phyloP scores from a whole-genome alignment of 2,329 filamentous ascomycete genomes.

The Trichoderma sp. region DNA sequence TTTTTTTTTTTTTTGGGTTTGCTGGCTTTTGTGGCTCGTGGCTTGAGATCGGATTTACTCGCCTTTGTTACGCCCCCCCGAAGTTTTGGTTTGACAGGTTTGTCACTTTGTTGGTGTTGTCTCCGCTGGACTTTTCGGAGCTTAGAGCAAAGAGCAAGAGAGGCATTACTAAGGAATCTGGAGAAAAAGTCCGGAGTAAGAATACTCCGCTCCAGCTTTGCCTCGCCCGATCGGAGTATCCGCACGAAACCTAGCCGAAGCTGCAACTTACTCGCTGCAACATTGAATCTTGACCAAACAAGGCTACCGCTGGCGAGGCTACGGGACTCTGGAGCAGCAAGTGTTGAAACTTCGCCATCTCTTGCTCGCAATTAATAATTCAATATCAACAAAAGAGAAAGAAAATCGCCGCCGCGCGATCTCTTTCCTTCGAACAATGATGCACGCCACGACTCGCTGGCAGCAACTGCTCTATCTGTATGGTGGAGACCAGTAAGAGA shows the following conservation, averaged over 20 bases:
- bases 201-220: background rate
- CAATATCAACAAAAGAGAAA: background rate
- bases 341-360: background rate
- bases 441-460: background rate
- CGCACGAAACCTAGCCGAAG: background rate
- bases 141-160: background rate
- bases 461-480: slow-evolving; percentile 36
- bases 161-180: background rate
- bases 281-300: background rate
- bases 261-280: background rate
- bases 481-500: slow-evolving; percentile 40
- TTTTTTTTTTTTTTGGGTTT: background rate
- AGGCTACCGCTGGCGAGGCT: slow-evolving; percentile 11
- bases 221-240: slow-evolving; percentile 5
- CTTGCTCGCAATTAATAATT: background rate
- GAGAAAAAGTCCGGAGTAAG: background rate
- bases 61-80: background rate
- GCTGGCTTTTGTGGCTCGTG: background rate
- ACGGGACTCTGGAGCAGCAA: background rate
- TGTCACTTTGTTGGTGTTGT: background rate
- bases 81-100: background rate
- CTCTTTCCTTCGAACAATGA: background rate
- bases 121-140: background rate
- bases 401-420: background rate
- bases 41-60: background rate